A percentile compares a stretch with the other conserved stretches of the same genome.
These are phyloP conservation scores for Scedosporium boydii DNA, from an alignment of 2,329 filamentous ascomycete species.

Conservation along the genomic window DNA sequence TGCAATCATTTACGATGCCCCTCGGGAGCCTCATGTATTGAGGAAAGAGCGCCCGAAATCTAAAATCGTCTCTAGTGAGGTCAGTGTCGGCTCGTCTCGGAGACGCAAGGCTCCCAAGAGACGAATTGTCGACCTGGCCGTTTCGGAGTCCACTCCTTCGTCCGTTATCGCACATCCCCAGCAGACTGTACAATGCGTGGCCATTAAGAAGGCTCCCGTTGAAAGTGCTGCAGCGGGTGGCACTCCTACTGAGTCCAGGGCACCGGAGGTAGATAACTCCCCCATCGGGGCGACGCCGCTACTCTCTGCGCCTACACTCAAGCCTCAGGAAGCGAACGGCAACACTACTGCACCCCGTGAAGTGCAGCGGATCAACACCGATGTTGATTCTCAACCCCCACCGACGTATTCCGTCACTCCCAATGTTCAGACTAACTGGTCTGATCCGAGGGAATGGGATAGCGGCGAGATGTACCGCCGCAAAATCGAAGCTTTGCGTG, in stretches of 20 bases:
- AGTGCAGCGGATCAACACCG: constrained; percentile 27
- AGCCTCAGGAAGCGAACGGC: background rate
- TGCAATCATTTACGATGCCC: constrained; percentile 43
- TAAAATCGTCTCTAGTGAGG: constrained; percentile 46
- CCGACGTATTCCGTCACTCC: constrained; percentile 14
- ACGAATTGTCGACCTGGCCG: constrained; percentile 56
- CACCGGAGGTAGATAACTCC: constrained; percentile 12
- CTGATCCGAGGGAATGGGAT: constrained; percentile 49
- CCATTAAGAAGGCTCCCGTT: constrained; percentile 12
- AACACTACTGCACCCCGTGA: constrained; percentile 9
- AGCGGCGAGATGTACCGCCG: constrained; percentile 73
- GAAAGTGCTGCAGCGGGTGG: background rate
- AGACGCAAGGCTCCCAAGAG: constrained; percentile 52
- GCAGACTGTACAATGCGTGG: constrained; percentile 7
- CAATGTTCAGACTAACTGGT: constrained; percentile 13
- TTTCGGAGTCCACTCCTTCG: constrained; percentile 27
- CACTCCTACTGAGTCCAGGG: constrained; percentile 34
- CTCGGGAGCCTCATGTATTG: constrained; percentile 40
- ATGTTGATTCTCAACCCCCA: constrained; percentile 22
- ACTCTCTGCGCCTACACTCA: constrained; percentile 11
- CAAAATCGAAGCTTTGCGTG: constrained; percentile 77
- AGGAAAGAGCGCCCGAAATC: constrained; percentile 50
- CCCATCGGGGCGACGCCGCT: constrained; percentile 25
- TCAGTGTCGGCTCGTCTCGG: constrained; percentile 48
- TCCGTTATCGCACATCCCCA: background rate